Base-by-base conservation (phyloP, 1,284 basidiomycete species). In the Pseudozyma hubeiensis region DNA sequence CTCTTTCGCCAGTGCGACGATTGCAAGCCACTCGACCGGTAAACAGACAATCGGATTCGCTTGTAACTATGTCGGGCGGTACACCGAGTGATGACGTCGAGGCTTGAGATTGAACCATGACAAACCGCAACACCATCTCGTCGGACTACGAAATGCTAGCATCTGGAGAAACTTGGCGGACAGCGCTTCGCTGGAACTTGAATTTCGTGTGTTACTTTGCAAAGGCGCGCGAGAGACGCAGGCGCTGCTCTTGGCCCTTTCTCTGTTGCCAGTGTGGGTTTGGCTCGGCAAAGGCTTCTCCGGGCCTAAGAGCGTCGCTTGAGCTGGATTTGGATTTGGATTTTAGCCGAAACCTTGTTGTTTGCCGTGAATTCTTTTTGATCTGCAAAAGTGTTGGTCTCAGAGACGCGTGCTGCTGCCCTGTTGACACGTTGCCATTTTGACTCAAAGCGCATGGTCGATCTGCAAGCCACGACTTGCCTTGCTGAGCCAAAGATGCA, bases 21-120 rank as follows among this genome's bases (percentile, higher is more conserved):
- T 49, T 37, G 37, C n/a, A 19, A 55, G 30, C 53, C 16, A 43
- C 40, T 31, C 50, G 14, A 24, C 13, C 8, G 14, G 4, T 7
- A 13, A 24, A 19, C 10, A n/a, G 29, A n/a, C 8, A 16, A 47
- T 54, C 44, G 53, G 44, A 35, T 44, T 46, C 53, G 53, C 53
- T 47, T 54, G 35, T 17, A 24, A 30, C 10, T 13, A 34, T 17
- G 41, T n/a, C 24, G 44, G 43, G 24, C 37, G 45, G 45, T 24
- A 50, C 39, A 50, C 49, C 46, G 53, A 50, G 49, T 8, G 48
- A 63, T 63, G 53, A 63, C 60, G 60, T 58, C 47, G 51, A 34
- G 41, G 24, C 33, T 24, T 24, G 1, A 24, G 24, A 24, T 24
- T 24, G 24, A 24, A 24, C 24, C 24, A 24, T 24, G 24, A n/a